These are phyloP conservation scores for Chenopodium suecicum DNA, from an alignment of 148 eudicot genomes.

Conservation along the genomic window DNA sequence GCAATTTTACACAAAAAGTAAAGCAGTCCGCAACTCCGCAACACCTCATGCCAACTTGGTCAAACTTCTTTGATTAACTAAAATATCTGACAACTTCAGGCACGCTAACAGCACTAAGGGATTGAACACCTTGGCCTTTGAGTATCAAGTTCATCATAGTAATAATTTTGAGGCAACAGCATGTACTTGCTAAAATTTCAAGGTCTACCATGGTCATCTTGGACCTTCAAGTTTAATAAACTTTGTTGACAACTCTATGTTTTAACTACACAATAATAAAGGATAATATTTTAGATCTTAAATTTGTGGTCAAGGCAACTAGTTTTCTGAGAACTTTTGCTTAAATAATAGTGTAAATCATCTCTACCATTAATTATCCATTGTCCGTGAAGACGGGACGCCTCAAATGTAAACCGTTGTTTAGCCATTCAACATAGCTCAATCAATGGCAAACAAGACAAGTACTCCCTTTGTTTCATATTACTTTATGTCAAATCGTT, in stretches of 20 bases:
- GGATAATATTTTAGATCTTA: neutral
- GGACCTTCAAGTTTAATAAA: neutral
- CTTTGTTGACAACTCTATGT: neutral
- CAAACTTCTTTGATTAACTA: neutral
- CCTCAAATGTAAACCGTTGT: too few relatives aligned
- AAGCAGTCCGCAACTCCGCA: neutral
- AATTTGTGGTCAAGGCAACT: neutral
- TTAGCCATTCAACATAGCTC: too few relatives aligned
- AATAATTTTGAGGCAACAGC: neutral
- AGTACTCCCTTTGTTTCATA: too few relatives aligned
- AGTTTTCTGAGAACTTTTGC: neutral
- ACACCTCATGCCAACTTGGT: neutral
- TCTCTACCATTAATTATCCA: too few relatives aligned
- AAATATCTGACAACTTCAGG: neutral
- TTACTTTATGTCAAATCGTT: too few relatives aligned
- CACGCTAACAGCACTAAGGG: neutral
- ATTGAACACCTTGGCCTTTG: neutral
- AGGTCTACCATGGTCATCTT: neutral
- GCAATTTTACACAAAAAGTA: neutral
- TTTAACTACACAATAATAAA: too few relatives aligned
- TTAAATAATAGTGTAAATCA: too few relatives aligned
- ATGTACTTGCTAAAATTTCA: neutral
- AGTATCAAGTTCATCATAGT: neutral
- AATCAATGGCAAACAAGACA: too few relatives aligned
- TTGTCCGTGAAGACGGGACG: too few relatives aligned